Conservation (phyloP, 2,329 filamentous ascomycete species). For the Colletotrichum truncatum region DNA sequence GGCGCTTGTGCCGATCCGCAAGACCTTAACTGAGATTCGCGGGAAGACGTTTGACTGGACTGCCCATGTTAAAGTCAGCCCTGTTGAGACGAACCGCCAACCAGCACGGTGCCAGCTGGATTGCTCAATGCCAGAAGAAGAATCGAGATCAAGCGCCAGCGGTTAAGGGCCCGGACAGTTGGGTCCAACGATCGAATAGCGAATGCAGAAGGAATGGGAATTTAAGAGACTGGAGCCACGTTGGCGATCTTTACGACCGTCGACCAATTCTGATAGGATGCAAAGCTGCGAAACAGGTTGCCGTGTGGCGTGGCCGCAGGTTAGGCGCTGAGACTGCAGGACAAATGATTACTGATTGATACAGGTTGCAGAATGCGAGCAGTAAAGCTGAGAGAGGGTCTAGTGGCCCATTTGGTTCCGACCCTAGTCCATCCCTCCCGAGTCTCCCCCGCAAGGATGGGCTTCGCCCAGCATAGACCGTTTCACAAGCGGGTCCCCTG, state of each 20-base stretch:
- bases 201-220: slow-evolving; percentile 6
- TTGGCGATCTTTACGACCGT: slow-evolving; percentile 8
- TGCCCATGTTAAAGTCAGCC: background rate
- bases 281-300: background rate
- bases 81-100: background rate
- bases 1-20: background rate
- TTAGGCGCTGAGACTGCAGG: slow-evolving; percentile 17
- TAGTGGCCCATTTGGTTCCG: background rate
- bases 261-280: background rate
- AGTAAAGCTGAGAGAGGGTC: background rate
- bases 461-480: slow-evolving; percentile 8
- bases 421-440: background rate
- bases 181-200: slow-evolving; percentile 7
- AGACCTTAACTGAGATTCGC: background rate
- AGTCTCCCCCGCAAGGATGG: slow-evolving; percentile 10
- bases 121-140: slow-evolving; percentile 4
- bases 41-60: background rate
- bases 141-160: slow-evolving; percentile 1
- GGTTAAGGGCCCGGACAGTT: slow-evolving; percentile 8
- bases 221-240: slow-evolving; percentile 27
- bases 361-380: slow-evolving; percentile 10
- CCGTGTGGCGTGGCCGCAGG: slow-evolving; percentile 9
- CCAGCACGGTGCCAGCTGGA: background rate
- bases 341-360: background rate
- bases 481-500: slow-evolving; percentile 17